Evolutionary conservation across 257 asterid species (phyloP), one percentile per base, ranked within the genome.

Genomic region (Solanum clarkiae): DNA sequence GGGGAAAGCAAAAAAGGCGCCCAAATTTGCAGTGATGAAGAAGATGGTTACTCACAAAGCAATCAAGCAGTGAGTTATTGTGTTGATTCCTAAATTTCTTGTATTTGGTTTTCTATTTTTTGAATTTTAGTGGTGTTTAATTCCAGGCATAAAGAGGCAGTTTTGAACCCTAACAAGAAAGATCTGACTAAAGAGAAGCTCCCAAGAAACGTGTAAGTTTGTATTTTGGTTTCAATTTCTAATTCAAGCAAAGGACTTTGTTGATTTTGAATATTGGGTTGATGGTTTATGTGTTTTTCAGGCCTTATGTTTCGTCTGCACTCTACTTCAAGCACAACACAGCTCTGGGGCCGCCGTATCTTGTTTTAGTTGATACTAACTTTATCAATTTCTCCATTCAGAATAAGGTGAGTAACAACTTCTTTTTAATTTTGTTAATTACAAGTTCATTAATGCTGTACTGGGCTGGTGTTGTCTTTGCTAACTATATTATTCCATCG

Each of bases 371-470:
- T 36, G 99, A 97, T 92, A 97, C 99, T 80, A 97, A 97, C 90
- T 95, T 97, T 89, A 97, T 97, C 84, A 97, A 97, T 89, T 93
- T 93, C 92, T 97, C 99, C 89, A 97, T 97, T 86, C 98, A 95
- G 86, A 97, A 97, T 74, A 97, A 97, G 86, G 99, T 95, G 86
- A 88, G 97, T 88, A 49, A 4, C 29, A 53, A 4, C 49, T 54
- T 70, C 70, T 49, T 85, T 24, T 56, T 68, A 15, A 1, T 1
- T n/a, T 40, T 54, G 47, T 18, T 62, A 42, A 40, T 36, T 57
- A 2, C 14, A 47, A 42, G 7, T 29, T 15, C 16, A 10, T 51
- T 77, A 8, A 8, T 77, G 17, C 6, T 53, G 44, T 1, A 1
- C 24, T 10, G 65, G 8, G 1, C 26, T 17, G 49, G 65, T 26